These are phyloP conservation scores for Triadica sebifera DNA, from an alignment of 345 rosid species.

Conservation along the genomic window DNA sequence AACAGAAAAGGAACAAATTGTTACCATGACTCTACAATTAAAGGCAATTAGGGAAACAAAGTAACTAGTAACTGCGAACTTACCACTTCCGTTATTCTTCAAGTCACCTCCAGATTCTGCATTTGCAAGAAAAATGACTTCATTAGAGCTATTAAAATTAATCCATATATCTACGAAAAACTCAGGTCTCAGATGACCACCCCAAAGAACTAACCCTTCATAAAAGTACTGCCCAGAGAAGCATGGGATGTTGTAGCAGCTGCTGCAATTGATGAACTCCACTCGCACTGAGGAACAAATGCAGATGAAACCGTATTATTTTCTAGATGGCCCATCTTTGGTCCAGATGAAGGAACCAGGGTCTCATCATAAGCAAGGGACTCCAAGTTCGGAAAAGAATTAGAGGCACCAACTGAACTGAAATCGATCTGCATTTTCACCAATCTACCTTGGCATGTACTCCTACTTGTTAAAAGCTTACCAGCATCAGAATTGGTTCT, in stretches of 20 bases:
- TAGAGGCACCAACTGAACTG: conserved; percentile 34
- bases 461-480: conserved; percentile 57
- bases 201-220: conserved; percentile 9
- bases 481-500: conserved; percentile 66
- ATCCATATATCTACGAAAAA: neutral
- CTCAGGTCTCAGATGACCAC: neutral
- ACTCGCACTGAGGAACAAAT: conserved; percentile 27
- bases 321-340: conserved; percentile 18
- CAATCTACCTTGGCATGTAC: conserved; percentile 90
- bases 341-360: conserved; percentile 52
- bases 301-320: conserved; percentile 30
- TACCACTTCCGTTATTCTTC: conserved; percentile 50
- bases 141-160: neutral
- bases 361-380: conserved; percentile 59
- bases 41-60: neutral
- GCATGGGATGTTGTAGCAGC: conserved; percentile 37
- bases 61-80: neutral
- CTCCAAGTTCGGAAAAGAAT: conserved; percentile 53
- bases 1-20: neutral
- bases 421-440: conserved; percentile 41
- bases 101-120: conserved; percentile 42
- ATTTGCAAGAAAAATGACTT: conserved; percentile 24
- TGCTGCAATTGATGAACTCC: conserved; percentile 38
- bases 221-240: conserved; percentile 43
- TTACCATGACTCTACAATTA: neutral